These are phyloP conservation scores for Ceratocystiopsis sp. DNA, from an alignment of 2,329 filamentous ascomycete genomes.

Conservation along the genomic window DNA sequence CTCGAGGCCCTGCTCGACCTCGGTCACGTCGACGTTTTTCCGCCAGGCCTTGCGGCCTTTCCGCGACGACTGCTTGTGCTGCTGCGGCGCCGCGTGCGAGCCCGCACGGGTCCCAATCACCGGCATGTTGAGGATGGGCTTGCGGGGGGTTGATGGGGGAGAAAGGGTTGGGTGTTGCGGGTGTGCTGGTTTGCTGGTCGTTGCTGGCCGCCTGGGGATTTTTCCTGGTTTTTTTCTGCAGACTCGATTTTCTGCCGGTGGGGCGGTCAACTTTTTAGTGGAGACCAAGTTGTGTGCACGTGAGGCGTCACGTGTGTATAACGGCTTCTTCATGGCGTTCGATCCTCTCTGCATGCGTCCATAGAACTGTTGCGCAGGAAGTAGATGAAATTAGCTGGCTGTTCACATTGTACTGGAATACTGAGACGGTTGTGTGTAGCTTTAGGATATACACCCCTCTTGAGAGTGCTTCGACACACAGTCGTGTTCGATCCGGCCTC, in stretches of 20 bases:
- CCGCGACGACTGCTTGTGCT: conserved; percentile 74
- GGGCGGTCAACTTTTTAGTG: neutral
- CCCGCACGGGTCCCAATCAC: conserved; percentile 30
- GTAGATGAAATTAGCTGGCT: no score
- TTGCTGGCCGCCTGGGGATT: neutral
- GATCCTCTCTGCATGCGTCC: no score
- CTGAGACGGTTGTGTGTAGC: no score
- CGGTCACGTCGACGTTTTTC: conserved; percentile 89
- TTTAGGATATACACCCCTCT: no score
- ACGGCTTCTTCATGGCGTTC: no score
- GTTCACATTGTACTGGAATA: no score
- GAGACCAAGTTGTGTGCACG: no score
- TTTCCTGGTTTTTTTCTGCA: conserved; percentile 1
- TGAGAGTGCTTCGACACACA: no score
- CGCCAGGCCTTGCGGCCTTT: conserved; percentile 99
- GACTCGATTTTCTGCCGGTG: neutral
- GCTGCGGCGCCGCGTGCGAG: conserved; percentile 48
- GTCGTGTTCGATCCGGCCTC: no score
- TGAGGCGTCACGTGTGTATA: no score
- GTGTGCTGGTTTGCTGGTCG: neutral
- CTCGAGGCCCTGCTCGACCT: conserved; percentile 69
- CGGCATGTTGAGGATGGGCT: conserved; percentile 26
- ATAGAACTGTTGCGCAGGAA: no score
- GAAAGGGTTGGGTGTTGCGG: neutral
- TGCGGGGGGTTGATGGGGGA: no score